Base-by-base conservation (phyloP, 108 stramenopile species). In the Fragilaria radians region DNA sequence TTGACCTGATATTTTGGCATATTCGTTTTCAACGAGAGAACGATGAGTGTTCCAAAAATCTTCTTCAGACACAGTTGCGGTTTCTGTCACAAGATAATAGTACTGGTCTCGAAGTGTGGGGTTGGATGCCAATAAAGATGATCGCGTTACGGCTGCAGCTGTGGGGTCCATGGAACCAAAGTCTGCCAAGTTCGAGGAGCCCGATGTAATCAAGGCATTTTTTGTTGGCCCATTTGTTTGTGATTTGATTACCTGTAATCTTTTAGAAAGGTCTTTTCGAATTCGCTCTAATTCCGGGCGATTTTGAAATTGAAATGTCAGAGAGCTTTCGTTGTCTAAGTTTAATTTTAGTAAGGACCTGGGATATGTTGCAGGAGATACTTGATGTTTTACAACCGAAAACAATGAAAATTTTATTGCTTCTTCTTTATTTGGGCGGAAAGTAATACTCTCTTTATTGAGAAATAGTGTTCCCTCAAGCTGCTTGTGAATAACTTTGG, bases 31-130 rank as follows among this genome's bases (percentile, higher is more conserved):
- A 27, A 89, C 67, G 14, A 80, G 57, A 7, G 72, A 67, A 0
- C 65, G 33, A 61, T 93, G 91, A 0, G 87, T 88, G 24, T 60
- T 72, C 91, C 91, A 93, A 74, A 93, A 93, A 57, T 88, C 87
- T 32, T 89, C 82, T 68, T 93, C 91, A 18, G 68, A 54, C 2
- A 93, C 54, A 5, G 88, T 88, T 19, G 63, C 9, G 29, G 78
- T 77, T 53, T 89, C 84, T 31, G 63, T 59, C 1, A 89, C 88
- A 9, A 93, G 72, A 31, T 84, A 77, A 19, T 76, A 73, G 61
- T 93, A 88, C 48, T 93, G 91, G 14, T 80, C 52, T 2, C 91
- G 88, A 9, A 93, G 54, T n/a, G 77, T 73, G 1, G 86, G 88
- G 68, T 88, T 81, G 49, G 86, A 81, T 21, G 91, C 86, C 42